These are phyloP conservation scores for Plasmodium gallinaceum DNA, from an alignment of 169 alveolate genomes.

Conservation along the genomic window DNA sequence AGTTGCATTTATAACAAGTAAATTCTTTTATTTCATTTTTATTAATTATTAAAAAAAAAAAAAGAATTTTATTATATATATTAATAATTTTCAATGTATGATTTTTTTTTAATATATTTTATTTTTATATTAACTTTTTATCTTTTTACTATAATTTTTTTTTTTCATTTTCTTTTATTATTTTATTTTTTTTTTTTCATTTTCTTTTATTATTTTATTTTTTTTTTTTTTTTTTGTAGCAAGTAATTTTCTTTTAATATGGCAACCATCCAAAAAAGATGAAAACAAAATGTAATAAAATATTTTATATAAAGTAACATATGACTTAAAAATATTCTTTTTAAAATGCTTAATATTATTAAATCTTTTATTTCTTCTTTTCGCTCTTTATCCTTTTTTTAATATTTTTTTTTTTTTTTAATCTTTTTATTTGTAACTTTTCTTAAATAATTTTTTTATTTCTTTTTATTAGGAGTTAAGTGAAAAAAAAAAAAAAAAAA, in stretches of 20 bases:
- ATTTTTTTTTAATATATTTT: no score
- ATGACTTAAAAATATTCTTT: no score
- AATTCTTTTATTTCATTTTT: slow-evolving; percentile 5
- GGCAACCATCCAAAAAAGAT: slow-evolving; percentile 35
- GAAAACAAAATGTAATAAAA: background rate
- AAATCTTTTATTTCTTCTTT: no score
- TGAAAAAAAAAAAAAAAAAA: no score
- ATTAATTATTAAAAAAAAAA: background rate
- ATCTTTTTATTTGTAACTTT: no score
- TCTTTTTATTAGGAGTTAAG: no score
- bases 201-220: background rate
- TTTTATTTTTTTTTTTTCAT: slow-evolving; percentile 19
- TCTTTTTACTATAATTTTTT: background rate
- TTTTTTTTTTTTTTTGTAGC: slow-evolving; percentile 31
- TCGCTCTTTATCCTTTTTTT: no score
- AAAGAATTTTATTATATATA: background rate
- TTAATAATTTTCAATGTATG: background rate
- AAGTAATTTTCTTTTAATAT: slow-evolving; percentile 48
- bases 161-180: background rate
- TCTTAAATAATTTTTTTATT: no score
- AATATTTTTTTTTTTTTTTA: no score
- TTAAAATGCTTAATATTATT: no score
- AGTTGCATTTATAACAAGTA: slow-evolving; percentile 67
- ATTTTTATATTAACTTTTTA: background rate
- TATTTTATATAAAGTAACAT: no score